These are phyloP conservation scores for Pseudocercospora crystallina DNA, from an alignment of 2,329 filamentous ascomycete species.

Conservation along the genomic window DNA sequence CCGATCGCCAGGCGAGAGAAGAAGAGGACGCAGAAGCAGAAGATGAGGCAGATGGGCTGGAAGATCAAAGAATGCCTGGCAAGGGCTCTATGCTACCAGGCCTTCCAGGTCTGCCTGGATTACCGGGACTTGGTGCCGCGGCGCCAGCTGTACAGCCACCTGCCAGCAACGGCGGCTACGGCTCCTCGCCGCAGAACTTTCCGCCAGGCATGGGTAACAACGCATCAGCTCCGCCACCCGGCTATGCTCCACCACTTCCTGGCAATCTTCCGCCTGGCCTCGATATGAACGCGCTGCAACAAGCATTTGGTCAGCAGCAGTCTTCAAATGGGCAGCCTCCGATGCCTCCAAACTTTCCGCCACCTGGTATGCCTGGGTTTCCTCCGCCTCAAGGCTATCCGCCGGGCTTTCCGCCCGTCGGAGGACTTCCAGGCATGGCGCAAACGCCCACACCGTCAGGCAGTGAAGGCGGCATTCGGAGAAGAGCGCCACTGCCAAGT, in stretches of 20 bases:
- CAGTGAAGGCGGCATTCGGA: conserved; percentile 44
- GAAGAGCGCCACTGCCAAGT: conserved; percentile 71
- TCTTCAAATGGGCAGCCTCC: conserved; percentile 28
- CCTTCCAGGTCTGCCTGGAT: conserved; percentile 60
- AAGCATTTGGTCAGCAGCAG: conserved; percentile 30
- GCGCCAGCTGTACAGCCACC: conserved; percentile 11
- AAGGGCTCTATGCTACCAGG: conserved; percentile 54
- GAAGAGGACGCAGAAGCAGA: conserved; percentile 92
- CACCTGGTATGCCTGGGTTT: conserved; percentile 24
- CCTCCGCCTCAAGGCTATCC: conserved; percentile 27
- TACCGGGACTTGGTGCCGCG: conserved; percentile 24
- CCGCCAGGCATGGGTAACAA: conserved; percentile 20
- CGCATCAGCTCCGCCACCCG: conserved; percentile 30
- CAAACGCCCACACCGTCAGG: conserved; percentile 12
- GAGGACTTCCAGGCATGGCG: conserved; percentile 31
- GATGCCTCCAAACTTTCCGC: conserved; percentile 22
- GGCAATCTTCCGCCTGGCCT: conserved; percentile 28
- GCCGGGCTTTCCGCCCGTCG: conserved; percentile 16
- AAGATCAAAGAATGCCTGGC: conserved; percentile 81
- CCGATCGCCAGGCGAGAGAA: conserved; percentile 75
- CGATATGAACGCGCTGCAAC: conserved; percentile 35
- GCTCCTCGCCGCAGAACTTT: conserved; percentile 33
- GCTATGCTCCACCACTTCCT: conserved; percentile 26
- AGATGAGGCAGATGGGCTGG: conserved; percentile 87
- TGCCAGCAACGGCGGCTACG: conserved; percentile 20